Conservation (phyloP, 305 asterid species). For the Solanum hybrid region DNA sequence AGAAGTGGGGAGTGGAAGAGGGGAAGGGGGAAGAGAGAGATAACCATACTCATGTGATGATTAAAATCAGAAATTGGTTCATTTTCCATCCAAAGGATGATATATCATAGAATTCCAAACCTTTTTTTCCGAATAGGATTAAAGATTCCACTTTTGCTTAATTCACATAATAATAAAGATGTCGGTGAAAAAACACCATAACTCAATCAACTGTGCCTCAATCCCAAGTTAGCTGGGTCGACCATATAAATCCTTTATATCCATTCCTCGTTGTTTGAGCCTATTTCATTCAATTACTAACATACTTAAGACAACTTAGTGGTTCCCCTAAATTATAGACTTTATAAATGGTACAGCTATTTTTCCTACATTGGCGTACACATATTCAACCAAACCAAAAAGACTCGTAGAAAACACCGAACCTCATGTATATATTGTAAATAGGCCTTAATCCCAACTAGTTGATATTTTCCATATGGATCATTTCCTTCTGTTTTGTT, state of each 20-base stretch:
- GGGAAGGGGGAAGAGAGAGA: not conserved
- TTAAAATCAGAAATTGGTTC: not conserved
- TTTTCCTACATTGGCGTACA: not conserved
- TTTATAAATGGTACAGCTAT: not conserved
- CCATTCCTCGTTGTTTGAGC: not conserved
- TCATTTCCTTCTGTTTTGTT: not conserved
- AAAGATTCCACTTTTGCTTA: not conserved
- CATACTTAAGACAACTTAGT: not conserved
- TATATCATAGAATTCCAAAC: not conserved
- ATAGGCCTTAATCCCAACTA: not conserved
- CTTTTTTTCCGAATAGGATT: not conserved
- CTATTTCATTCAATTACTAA: not conserved
- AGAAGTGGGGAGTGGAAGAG: not conserved
- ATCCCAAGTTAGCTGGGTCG: not conserved
- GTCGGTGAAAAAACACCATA: not conserved
- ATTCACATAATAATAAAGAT: not conserved
- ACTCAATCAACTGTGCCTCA: not conserved
- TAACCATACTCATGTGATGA: not conserved
- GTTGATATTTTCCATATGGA: not conserved
- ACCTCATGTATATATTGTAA: not conserved
- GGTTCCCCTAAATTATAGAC: not conserved
- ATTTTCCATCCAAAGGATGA: not conserved
- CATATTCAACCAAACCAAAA: not conserved
- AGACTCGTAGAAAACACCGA: not conserved
- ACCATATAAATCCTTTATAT: not conserved